Conservation (phyloP, 345 rosid species). For the Citrus sp. region DNA sequence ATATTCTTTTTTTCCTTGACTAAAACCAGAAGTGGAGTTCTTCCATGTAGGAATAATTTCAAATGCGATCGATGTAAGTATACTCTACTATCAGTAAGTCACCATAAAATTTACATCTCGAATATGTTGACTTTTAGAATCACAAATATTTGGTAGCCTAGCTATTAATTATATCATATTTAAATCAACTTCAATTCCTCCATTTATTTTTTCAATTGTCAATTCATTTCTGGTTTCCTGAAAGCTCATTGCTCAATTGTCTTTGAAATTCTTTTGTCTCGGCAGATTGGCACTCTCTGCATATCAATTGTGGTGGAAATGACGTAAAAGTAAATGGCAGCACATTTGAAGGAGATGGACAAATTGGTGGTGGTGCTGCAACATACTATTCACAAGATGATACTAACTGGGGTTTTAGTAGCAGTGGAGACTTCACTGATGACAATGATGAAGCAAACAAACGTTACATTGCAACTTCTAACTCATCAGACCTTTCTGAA, state of each 20-base stretch:
- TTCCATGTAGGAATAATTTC: slow-evolving; percentile 53
- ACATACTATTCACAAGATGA: slow-evolving; percentile 31
- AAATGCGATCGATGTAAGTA: slow-evolving; percentile 56
- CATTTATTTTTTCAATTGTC: background rate
- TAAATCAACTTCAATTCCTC: background rate
- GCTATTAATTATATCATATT: background rate
- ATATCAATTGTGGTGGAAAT: slow-evolving; percentile 68
- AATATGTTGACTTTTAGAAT: background rate
- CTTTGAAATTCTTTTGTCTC: background rate
- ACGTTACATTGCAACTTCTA: slow-evolving; percentile 25
- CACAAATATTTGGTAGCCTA: background rate
- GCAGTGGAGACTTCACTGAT: slow-evolving; percentile 72
- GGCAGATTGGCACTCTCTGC: slow-evolving; percentile 48
- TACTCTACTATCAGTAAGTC: background rate
- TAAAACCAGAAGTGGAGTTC: slow-evolving; percentile 33
- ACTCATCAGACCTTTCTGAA: slow-evolving; percentile 37
- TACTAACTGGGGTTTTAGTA: slow-evolving; percentile 63
- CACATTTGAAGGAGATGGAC: slow-evolving; percentile 50
- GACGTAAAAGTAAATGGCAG: slow-evolving; percentile 32
- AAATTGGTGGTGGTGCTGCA: slow-evolving; percentile 48
- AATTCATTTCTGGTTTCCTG: background rate
- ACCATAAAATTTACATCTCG: background rate
- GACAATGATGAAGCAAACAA: slow-evolving; percentile 44
- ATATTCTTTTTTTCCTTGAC: background rate
- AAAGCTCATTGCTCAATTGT: background rate